Evolutionary conservation across 2,329 filamentous ascomycete species (phyloP).

Genomic region (Aspergillus udagawae): DNA sequence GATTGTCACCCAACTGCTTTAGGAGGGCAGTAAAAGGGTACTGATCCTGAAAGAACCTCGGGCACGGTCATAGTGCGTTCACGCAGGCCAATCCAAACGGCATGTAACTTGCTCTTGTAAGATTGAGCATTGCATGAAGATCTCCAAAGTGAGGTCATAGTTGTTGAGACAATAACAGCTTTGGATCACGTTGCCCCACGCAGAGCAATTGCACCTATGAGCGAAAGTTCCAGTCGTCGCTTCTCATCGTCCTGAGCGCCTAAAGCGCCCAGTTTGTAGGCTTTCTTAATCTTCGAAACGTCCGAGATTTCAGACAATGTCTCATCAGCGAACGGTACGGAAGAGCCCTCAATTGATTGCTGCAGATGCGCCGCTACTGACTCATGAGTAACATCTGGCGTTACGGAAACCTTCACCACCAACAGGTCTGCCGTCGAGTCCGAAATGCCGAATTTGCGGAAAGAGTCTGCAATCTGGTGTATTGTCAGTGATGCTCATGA

Average conservation of each 20-base stretch:
- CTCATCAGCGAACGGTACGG: constrained; percentile 59
- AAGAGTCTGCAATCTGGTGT: constrained; percentile 79
- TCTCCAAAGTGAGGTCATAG: not conserved
- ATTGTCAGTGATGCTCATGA: constrained; percentile 12
- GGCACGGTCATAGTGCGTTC: not conserved
- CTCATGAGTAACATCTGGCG: constrained; percentile 44
- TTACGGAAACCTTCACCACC: constrained; percentile 70
- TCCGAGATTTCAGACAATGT: constrained; percentile 60
- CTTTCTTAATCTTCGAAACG: constrained; percentile 68
- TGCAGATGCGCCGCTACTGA: constrained; percentile 58
- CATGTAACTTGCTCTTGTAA: not conserved
- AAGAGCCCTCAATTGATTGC: constrained; percentile 58
- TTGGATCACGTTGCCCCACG: constrained; percentile 51
- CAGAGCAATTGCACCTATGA: constrained; percentile 74
- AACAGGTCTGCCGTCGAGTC: constrained; percentile 69
- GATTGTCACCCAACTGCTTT: not conserved
- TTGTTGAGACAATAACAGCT: not conserved
- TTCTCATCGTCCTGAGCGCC: constrained; percentile 28
- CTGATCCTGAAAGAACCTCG: not conserved
- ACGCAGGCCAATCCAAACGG: not conserved
- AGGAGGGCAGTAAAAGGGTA: not conserved
- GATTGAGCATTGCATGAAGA: not conserved
- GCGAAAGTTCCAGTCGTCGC: constrained; percentile 57
- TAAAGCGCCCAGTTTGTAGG: constrained; percentile 75
- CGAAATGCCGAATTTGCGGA: constrained; percentile 79